Percentiles rank a stretch among this genome's conserved stretches.
phyloP scores from a whole-genome alignment of 2,329 filamentous ascomycete species.

The Ceratocystis albifundus region DNA sequence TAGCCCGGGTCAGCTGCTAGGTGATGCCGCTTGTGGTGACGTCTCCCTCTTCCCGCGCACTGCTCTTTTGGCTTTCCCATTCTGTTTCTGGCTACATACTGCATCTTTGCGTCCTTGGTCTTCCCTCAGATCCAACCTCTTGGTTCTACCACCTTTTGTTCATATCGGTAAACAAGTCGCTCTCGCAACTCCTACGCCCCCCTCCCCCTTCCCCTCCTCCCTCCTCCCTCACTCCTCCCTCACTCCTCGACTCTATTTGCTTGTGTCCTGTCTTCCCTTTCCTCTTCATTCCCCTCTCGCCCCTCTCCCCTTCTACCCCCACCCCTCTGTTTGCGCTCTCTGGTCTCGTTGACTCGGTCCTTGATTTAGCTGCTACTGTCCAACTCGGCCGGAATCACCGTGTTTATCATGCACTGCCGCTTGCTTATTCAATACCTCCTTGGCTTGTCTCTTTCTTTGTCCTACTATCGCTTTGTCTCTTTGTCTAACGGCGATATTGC shows the following conservation, averaged over 20 bases:
- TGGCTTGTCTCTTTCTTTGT: neutral
- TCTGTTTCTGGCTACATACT: too few species aligned
- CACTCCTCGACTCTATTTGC: neutral
- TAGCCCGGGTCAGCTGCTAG: too few species aligned
- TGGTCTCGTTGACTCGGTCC: neutral
- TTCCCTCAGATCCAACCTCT: neutral
- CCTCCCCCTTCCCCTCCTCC: too few species aligned
- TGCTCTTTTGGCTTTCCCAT: too few species aligned
- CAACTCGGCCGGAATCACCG: neutral
- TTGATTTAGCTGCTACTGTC: neutral
- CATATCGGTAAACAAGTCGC: neutral
- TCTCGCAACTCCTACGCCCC: neutral
- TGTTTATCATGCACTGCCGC: neutral
- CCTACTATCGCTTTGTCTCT: neutral
- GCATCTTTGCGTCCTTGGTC: too few species aligned
- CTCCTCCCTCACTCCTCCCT: neutral
- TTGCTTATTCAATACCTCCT: neutral
- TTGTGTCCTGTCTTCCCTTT: neutral
- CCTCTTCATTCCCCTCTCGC: neutral
- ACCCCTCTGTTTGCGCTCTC: too few species aligned
- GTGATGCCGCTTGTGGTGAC: too few species aligned
- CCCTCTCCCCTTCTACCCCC: too few species aligned
- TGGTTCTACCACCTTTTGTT: neutral
- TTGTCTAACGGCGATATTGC: neutral
- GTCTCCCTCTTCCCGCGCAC: too few species aligned